Evolutionary conservation across 192 early-diverging fungal genomes (phyloP).

Genomic region (Gamsiella multidivaricata): DNA sequence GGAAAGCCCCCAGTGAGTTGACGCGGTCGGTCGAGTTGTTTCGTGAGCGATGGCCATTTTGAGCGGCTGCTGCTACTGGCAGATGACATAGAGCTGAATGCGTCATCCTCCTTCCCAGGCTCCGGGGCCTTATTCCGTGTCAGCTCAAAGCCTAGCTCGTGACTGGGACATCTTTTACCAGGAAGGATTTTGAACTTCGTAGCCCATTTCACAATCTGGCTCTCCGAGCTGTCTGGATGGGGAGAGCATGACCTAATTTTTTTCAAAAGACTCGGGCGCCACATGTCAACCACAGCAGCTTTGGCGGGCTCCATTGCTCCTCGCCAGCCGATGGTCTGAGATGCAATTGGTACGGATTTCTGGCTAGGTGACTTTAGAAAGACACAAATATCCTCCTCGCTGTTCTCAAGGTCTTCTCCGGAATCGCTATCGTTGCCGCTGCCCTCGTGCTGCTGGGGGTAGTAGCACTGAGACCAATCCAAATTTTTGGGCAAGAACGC

Average conservation of each 20-base stretch:
- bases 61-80: too few relatives aligned
- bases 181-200: neutral
- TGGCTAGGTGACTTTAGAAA: conserved; percentile 1
- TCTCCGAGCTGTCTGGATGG: conserved; percentile 2
- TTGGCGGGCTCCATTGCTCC: conserved; percentile 31
- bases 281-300: conserved; percentile 38
- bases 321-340: conserved; percentile 18
- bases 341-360: neutral
- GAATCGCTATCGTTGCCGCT: conserved; percentile 1
- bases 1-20: too few relatives aligned
- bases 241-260: neutral
- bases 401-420: too few relatives aligned
- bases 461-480: conserved; percentile 23
- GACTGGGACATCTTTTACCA: neutral
- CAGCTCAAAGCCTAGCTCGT: neutral
- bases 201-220: neutral
- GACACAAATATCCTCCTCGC: neutral
- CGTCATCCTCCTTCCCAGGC: too few relatives aligned
- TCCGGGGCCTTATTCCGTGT: neutral
- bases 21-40: too few relatives aligned
- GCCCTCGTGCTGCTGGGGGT: neutral
- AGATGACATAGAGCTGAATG: too few relatives aligned
- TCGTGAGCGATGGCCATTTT: too few relatives aligned
- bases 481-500: conserved; percentile 18
- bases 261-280: conserved; percentile 29